A percentile compares a stretch with the other conserved stretches of the same genome.
Conservation (phyloP, 208 protist genomes). For the Kentomonas sorsogonicus region DNA sequence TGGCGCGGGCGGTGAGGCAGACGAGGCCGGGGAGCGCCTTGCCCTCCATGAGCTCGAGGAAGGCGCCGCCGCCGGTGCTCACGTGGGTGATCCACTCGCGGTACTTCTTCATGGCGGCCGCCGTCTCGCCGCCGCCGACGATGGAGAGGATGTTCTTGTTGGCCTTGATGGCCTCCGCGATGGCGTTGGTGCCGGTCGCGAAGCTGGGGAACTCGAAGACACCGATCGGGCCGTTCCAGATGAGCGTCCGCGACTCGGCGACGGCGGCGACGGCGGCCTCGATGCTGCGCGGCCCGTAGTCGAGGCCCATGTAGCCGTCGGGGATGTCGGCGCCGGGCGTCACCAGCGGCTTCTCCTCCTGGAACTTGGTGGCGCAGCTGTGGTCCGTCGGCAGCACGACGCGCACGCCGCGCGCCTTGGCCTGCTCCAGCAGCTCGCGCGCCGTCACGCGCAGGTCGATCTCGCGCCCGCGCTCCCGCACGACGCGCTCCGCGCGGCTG, state of each 20-base stretch:
- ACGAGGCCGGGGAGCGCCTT: slow-evolving; percentile 91
- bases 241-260: slow-evolving; percentile 81
- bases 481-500: slow-evolving; percentile 94
- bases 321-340: slow-evolving; percentile 80
- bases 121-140: slow-evolving; percentile 98
- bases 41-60: slow-evolving; percentile 99
- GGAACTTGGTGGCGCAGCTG: slow-evolving; percentile 93
- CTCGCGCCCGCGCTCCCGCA: slow-evolving; percentile 75
- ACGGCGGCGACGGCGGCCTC: slow-evolving; percentile 73
- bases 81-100: slow-evolving; percentile 94
- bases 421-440: slow-evolving; percentile 72
- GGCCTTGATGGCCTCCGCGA: slow-evolving; percentile 69
- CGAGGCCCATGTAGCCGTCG: slow-evolving; percentile 91
- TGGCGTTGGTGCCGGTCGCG: slow-evolving; percentile 73
- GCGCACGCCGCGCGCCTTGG: slow-evolving; percentile 92
- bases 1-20: slow-evolving; percentile 78
- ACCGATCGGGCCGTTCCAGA: slow-evolving; percentile 98
- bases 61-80: slow-evolving; percentile 99
- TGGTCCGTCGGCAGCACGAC: slow-evolving; percentile 98
- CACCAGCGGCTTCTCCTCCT: slow-evolving; percentile 64
- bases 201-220: slow-evolving; percentile 99
- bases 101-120: slow-evolving; percentile 88
- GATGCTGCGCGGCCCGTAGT: slow-evolving; percentile 94
- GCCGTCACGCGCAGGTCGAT: slow-evolving; percentile 72
- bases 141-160: slow-evolving; percentile 88